Percentiles rank a stretch among this genome's conserved stretches.
Conservation (phyloP, 164 flowering plant genomes). For the Vitis amurensis region DNA sequence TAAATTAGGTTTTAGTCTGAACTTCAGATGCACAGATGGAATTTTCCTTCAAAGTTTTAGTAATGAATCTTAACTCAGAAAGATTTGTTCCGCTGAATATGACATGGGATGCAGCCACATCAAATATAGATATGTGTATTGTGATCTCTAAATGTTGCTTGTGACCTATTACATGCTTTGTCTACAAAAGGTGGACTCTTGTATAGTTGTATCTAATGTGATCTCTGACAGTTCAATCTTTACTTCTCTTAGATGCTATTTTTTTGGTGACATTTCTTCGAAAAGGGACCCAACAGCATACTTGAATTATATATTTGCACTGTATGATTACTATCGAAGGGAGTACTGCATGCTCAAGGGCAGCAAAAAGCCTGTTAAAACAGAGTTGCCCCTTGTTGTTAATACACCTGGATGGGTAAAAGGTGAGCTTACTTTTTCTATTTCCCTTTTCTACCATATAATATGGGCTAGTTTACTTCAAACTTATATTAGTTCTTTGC, state of each 20-base stretch:
- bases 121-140: neutral
- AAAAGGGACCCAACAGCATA: conserved; percentile 79
- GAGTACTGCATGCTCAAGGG: conserved; percentile 30
- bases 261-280: conserved; percentile 86
- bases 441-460: neutral
- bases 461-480: neutral
- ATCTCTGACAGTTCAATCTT: conserved; percentile 6
- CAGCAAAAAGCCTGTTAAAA: conserved; percentile 24
- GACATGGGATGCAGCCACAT: neutral
- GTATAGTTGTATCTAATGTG: neutral
- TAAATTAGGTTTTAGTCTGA: no score
- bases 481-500: neutral
- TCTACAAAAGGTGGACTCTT: neutral
- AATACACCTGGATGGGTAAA: conserved; percentile 98
- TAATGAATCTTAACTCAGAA: no score
- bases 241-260: conserved; percentile 54
- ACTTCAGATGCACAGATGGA: no score
- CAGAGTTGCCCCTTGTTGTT: conserved; percentile 70
- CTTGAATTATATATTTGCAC: conserved; percentile 45
- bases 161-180: no score
- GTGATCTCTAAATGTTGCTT: no score
- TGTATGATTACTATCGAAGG: conserved; percentile 60
- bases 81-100: neutral
- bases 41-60: no score
- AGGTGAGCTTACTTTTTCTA: conserved; percentile 42